A percentile compares a stretch with the other conserved stretches of the same genome.
Evolutionary conservation across 1,284 basidiomycete genomes (phyloP).

Genomic region (Psilocybe mexicana): DNA sequence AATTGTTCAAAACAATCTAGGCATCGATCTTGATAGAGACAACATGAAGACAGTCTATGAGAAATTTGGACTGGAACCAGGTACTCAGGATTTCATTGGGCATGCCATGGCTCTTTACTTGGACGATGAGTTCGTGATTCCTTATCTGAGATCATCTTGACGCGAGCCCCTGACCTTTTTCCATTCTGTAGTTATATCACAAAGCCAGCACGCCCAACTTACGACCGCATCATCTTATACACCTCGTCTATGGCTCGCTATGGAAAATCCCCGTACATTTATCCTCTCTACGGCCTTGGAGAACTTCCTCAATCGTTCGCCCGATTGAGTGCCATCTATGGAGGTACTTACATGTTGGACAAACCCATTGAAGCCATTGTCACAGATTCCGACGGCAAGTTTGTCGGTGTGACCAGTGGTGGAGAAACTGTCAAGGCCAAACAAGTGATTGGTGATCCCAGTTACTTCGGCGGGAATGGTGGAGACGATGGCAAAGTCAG

Average conservation of each 20-base stretch:
- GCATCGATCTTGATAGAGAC: constrained; percentile 83
- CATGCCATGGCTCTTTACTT: constrained; percentile 99
- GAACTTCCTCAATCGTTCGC: constrained; percentile 99
- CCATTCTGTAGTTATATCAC: constrained; percentile 76
- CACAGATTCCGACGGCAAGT: constrained; percentile 84
- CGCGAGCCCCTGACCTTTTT: constrained; percentile 4
- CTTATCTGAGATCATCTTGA: not conserved
- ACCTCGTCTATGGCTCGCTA: constrained; percentile 99
- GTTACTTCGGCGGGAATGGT: constrained; percentile 84
- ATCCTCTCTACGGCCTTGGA: constrained; percentile 98
- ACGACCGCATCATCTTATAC: constrained; percentile 97
- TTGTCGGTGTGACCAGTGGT: constrained; percentile 89
- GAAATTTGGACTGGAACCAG: constrained; percentile 96
- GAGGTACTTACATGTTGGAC: constrained; percentile 99
- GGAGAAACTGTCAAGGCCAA: constrained; percentile 96
- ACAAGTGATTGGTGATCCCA: constrained; percentile 97
- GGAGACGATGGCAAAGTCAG: constrained; percentile 76
- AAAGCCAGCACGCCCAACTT: constrained; percentile 87
- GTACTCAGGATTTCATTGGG: constrained; percentile 98
- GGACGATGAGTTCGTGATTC: constrained; percentile 84
- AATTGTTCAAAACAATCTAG: constrained; percentile 40
- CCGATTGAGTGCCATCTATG: constrained; percentile 97
- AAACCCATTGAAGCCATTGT: constrained; percentile 94
- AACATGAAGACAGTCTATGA: constrained; percentile 94
- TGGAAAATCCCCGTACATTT: constrained; percentile 99